phyloP scores from a whole-genome alignment of 352 stramenopile species.

The Phytophthora chlamydospora region DNA sequence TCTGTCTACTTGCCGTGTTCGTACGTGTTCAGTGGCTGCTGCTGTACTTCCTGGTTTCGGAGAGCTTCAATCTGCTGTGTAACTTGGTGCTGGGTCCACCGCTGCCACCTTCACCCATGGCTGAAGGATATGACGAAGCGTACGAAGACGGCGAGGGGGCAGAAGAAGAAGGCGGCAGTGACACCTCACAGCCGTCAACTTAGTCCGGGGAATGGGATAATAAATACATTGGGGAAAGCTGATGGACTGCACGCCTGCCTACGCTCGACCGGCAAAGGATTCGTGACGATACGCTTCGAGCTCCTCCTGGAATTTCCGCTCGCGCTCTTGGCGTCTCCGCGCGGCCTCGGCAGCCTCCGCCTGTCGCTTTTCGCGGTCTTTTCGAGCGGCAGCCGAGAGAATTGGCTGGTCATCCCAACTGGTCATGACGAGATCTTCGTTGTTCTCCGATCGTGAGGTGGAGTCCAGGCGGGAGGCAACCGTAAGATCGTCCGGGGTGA shows the following conservation, averaged over 20 bases:
- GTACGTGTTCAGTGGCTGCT: slow-evolving; percentile 73
- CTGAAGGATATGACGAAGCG: slow-evolving; percentile 29
- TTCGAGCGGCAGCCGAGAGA: slow-evolving; percentile 43
- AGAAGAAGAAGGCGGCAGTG: slow-evolving; percentile 18
- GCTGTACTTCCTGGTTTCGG: slow-evolving; percentile 64
- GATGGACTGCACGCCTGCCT: slow-evolving; percentile 11
- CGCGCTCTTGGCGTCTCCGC: slow-evolving; percentile 46
- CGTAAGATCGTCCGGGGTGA: background rate
- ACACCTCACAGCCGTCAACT: slow-evolving; percentile 21
- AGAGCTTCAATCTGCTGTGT: slow-evolving; percentile 45
- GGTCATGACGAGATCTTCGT: slow-evolving; percentile 8
- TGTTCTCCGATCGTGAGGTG: slow-evolving; percentile 1
- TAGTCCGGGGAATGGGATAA: slow-evolving; percentile 14
- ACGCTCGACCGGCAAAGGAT: slow-evolving; percentile 29
- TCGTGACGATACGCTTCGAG: slow-evolving; percentile 49
- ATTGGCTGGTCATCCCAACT: slow-evolving; percentile 65
- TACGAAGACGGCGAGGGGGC: slow-evolving; percentile 27
- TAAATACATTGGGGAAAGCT: slow-evolving; percentile 24
- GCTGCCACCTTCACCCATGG: slow-evolving; percentile 26
- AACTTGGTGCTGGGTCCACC: slow-evolving; percentile 50
- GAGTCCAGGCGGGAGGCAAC: slow-evolving; percentile 6
- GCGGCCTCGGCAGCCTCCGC: slow-evolving; percentile 37
- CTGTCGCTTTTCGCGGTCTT: slow-evolving; percentile 31
- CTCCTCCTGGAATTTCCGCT: slow-evolving; percentile 63
- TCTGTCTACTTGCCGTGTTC: slow-evolving; percentile 68